Evolutionary conservation across 2,329 filamentous ascomycete species (phyloP), one percentile per base, ranked within the genome.

Genomic region (Fusarium sp.): DNA sequence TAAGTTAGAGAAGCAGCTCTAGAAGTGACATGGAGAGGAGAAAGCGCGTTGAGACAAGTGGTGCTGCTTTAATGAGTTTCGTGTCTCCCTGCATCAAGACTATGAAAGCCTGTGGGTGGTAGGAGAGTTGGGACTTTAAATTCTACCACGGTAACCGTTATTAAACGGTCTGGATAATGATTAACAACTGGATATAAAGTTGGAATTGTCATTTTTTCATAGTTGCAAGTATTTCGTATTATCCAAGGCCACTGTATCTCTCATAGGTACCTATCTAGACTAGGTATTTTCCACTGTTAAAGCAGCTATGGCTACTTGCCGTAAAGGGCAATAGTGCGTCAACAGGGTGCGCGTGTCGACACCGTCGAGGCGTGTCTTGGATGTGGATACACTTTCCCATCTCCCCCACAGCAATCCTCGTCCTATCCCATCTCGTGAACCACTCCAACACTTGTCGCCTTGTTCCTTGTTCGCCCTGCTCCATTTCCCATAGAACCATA

Each of bases 391-490:
- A 36, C 56, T 26, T 42, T 28, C 26, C 24, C 43, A 50, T 56
- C 26, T 44, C 40, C 47, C 57, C 53, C 56, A 30, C 58, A 23
- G 54, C 24, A 46, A 47, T 54, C 57, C 57, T 24, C 50, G 49
- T 62, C 49, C 52, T 49, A 38, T 59, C 56, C 36, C 52, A 58
- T 50, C 44, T 56, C 61, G 55, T 51, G 56, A 69, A 49, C 61
- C 56, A 52, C 60, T 70, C 47, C 39, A 68, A 40, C 62, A 61
- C 54, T 56, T 45, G 56, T 54, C 67, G 69, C 71, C 71, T 73
- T 67, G 62, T 69, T 61, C 71, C 71, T 73, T 69, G 62, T 69
- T 61, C 67, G 65, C 70, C 70, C 66, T 68, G 70, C 46, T 70
- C 61, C 56, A 39, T 56, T 23, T 44, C 42, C 36, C 47, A 47